Evolutionary conservation across 2,329 filamentous ascomycete species (phyloP).

Genomic region (Sordariomycetes sp.): DNA sequence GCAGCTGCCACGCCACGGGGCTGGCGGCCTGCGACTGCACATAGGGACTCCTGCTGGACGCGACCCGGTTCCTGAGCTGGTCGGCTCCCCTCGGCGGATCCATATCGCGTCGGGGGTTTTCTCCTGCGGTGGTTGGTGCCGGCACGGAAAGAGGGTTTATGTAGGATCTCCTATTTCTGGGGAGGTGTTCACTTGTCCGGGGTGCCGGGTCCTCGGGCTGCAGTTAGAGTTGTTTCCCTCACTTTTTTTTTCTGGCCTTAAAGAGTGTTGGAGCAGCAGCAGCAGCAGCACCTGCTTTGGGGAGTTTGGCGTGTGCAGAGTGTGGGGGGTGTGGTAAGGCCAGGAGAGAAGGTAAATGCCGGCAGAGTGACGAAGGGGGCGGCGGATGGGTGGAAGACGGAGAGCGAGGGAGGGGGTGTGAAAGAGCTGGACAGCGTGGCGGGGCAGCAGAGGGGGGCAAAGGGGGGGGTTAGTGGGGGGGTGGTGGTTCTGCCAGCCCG

Average conservation of each 20-base stretch:
- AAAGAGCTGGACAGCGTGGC: background rate
- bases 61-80: constrained; percentile 19
- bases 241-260: background rate
- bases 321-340: constrained; percentile 12
- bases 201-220: background rate
- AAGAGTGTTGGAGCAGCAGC: too few species aligned
- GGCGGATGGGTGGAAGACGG: background rate
- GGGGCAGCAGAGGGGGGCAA: background rate
- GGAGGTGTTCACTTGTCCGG: background rate
- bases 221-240: background rate
- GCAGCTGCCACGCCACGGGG: constrained; percentile 83
- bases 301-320: background rate
- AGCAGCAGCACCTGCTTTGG: background rate
- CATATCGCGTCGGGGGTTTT: background rate
- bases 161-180: background rate
- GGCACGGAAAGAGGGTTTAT: background rate
- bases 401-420: background rate
- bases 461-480: background rate
- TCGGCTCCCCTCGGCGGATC: constrained; percentile 1
- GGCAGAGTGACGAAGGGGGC: background rate
- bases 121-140: background rate
- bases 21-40: constrained; percentile 69
- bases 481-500: background rate
- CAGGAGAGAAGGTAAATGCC: constrained; percentile 19
- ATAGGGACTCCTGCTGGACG: constrained; percentile 35